Percentiles rank a stretch among this genome's conserved stretches.
These are phyloP conservation scores for Cantharellus anzutake DNA, from an alignment of 768 basidiomycete genomes.

Conservation along the genomic window DNA sequence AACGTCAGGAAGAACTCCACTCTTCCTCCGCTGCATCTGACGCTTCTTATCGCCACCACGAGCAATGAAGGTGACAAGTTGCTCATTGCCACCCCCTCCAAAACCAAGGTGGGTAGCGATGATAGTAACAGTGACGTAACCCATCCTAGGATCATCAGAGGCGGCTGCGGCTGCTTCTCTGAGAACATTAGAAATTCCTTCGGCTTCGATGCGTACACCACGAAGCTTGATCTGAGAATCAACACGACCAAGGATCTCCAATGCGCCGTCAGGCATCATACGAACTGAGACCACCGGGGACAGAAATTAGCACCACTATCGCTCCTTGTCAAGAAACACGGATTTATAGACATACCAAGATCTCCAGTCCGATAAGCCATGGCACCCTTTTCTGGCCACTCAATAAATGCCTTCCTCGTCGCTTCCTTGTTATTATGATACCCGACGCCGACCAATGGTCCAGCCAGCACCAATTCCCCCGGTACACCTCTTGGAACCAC, in stretches of 20 bases:
- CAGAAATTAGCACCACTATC: not conserved
- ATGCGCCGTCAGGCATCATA: constrained; percentile 11
- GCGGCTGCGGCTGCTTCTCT: constrained; percentile 13
- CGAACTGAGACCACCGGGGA: not conserved
- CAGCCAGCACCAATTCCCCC: constrained; percentile 32
- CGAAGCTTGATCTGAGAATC: constrained; percentile 34
- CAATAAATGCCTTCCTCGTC: constrained; percentile 27
- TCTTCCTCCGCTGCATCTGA: constrained; percentile 9
- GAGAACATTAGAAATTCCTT: constrained; percentile 15
- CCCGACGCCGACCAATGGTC: constrained; percentile 31
- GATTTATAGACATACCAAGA: constrained; percentile 9
- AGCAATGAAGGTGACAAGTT: constrained; percentile 28
- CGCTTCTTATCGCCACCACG: constrained; percentile 16
- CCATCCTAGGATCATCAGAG: too few relatives aligned
- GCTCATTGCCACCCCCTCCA: constrained; percentile 24
- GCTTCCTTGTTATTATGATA: constrained; percentile 28
- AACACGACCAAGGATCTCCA: constrained; percentile 32
- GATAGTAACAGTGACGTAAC: not conserved
- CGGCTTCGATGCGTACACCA: constrained; percentile 32
- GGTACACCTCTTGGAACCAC: not conserved
- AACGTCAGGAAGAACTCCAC: not conserved
- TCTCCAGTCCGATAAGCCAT: constrained; percentile 34
- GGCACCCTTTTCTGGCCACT: constrained; percentile 24
- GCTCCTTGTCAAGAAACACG: not conserved
- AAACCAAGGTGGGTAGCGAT: constrained; percentile 13